Evolutionary conservation across 139 green algal genomes (phyloP), one percentile per base, ranked within the genome.

Genomic region (Mesotaenium endlicherianum): DNA sequence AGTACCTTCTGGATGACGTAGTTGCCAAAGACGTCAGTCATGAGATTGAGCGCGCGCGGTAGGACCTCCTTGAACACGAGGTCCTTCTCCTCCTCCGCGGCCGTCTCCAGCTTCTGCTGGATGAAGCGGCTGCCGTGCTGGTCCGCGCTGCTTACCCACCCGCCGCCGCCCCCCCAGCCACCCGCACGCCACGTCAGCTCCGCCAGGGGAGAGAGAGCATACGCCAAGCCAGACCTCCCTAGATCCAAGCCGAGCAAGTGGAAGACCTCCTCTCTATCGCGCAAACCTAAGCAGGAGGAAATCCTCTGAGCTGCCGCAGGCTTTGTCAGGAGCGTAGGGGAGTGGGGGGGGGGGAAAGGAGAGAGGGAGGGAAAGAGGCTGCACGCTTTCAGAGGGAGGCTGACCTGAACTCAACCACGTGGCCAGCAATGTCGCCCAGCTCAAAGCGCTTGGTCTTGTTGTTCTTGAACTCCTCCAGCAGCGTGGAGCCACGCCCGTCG

Each of bases 21-120:
- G 87, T 95, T 95, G n/a, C 92, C 92, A 91, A 97, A 97, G 50
- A 97, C 93, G 81, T 98, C 94, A 1, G 91, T 93, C 89, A 97
- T 95, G 5, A 98, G 92, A 40, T 80, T 81, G 69, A 95, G 77
- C 34, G 86, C 75, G 38, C 76, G 72, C 34, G 89, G 89, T 34
- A 90, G 77, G 44, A 96, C 89, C 87, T 97, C 93, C 17, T 60
- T 58, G 72, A 96, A 94, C 0, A 93, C 90, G 0, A 60, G 53
- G 38, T 91, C 90, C 80, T 93, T 91, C 50, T 94, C 90, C 34
- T 89, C 88, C 0, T 53, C 39, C 2, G 36, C 47, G 17, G 90
- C 74, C 11, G 41, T 88, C 82, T 95, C 93, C n/a, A 97, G 82
- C 90, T 95, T 93, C 87, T 95, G 91, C 92, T 98, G 95, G 44